Evolutionary conservation across 2,329 filamentous ascomycete genomes (phyloP), one percentile per base, ranked within the genome.

Genomic region (Cryphonectria parasitica): DNA sequence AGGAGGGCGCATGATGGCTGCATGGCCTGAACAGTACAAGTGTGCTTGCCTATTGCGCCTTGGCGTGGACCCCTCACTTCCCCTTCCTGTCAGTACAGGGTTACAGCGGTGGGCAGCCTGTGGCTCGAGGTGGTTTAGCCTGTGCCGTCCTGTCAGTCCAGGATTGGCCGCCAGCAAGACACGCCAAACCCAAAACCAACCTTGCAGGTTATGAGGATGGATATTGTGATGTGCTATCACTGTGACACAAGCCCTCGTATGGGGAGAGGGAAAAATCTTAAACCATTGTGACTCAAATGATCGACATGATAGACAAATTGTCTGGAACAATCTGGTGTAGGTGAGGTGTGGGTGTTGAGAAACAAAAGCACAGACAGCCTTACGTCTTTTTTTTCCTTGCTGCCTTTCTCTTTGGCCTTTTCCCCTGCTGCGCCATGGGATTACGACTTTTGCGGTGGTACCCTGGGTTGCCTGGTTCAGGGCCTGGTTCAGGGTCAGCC

Each of bases 51-150:
- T 66, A 22, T 61, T 69, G 41, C 41, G 68, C 34, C 39, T 45
- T 69, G 63, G 68, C 68, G 68, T 22, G 63, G 52, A 41, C 52
- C 28, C 41, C 54, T 66, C 68, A 66, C 63, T 66, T 66, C 68
- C 68, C 41, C 31, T 62, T 61, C 28, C 39, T 49, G 63, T 54
- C 54, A 25, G 41, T n/a, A 19, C 28, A 25, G 61, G 63, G 62
- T 65, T 52, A 66, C 52, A 61, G 62, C 28, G 25, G n/a, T 36
- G 62, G 67, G 41, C 39, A 13, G 63, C 22, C 41, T 56, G 45
- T 49, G 52, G 61, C 52, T 61, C 22, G 52, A 69, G 39, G 41
- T 36, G 25, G 61, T 36, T 25, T 65, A 65, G 62, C 22, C 25
- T 5, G 28, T 45, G 25, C 17, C 6, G 41, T 22, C 28, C 39